Evolutionary conservation across 129 eudicot species (phyloP), one percentile per base, ranked within the genome.

Genomic region (Flaveria ramosissima): DNA sequence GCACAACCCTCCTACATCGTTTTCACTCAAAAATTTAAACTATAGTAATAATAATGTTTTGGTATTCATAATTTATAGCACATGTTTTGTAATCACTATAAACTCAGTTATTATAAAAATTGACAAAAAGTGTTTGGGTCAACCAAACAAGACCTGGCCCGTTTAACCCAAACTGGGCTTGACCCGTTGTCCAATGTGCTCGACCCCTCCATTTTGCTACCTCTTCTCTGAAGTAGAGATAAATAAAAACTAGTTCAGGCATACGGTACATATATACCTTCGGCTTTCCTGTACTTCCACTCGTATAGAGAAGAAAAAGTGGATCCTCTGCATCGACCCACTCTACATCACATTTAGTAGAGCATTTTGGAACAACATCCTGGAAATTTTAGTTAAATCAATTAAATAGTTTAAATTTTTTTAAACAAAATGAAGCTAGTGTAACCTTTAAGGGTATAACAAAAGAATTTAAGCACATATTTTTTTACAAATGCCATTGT

Each of bases 311-410:
- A 82, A 95, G 86, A 81, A 95, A 95, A 50, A 95, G 96, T 11
- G 99, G 96, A 82, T 95, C 91, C 83, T 95, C 99, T n/a, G 95
- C 96, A 47, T 95, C 96, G 63, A 91, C 88, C 99, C 99, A 95
- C 74, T 84, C 96, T 70, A 92, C 92, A 66, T 86, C 90, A 74
- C 97, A 95, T 50, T 89, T 86, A 21, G 77, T 81, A 42, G 96
- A 86, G 84, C 74, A 84, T 72, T 87, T 86, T 26, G 94, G 86
- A 79, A 95, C 87, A 73, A 88, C 91, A 76, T 91, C 99, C 97
- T 94, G 82, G 14, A 81, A 55, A 14, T 56, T 43, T 51, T 53
- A 66, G 0, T 53, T 47, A 52, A 77, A 69, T 46, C 30, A 10
- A 32, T 14, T 16, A 26, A 32, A 69, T 32, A 57, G 47, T 59